phyloP scores from a whole-genome alignment of 805 yeast genomes.

The Kazachstania psychrophila region DNA sequence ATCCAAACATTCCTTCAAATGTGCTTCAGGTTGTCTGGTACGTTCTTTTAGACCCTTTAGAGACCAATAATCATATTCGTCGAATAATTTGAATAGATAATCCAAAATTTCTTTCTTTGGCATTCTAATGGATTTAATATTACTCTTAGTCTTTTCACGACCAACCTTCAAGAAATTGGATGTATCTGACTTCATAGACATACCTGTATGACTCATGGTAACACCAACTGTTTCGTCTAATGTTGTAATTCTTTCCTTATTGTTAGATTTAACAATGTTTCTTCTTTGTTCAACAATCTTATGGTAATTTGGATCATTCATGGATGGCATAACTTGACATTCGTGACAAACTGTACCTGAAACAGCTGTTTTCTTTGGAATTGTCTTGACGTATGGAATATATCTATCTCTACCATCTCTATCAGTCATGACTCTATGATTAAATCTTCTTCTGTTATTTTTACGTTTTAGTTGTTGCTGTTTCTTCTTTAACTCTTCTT shows the following conservation, averaged over 20 bases:
- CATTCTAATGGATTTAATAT: constrained; percentile 76
- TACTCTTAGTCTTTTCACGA: constrained; percentile 39
- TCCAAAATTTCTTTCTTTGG: constrained; percentile 88
- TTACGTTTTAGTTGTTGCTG: constrained; percentile 33
- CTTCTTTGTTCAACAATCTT: constrained; percentile 52
- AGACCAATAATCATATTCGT: constrained; percentile 94
- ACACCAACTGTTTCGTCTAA: constrained; percentile 80
- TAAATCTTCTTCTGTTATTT: constrained; percentile 28
- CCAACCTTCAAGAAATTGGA: constrained; percentile 55
- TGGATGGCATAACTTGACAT: constrained; percentile 77
- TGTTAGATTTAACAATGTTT: constrained; percentile 38
- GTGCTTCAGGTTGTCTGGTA: constrained; percentile 91
- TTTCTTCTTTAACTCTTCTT: constrained; percentile 30
- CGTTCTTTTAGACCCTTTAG: constrained; percentile 88
- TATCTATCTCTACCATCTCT: constrained; percentile 38
- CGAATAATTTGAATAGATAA: constrained; percentile 77
- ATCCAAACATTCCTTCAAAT: constrained; percentile 82
- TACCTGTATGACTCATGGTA: constrained; percentile 77
- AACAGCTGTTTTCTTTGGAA: constrained; percentile 78
- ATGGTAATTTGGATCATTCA: constrained; percentile 58
- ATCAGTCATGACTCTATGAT: constrained; percentile 32
- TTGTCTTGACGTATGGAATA: constrained; percentile 78
- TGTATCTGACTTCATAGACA: constrained; percentile 64
- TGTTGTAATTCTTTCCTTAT: constrained; percentile 55
- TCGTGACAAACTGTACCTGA: constrained; percentile 88